Evolutionary conservation across 306 rosid genomes (phyloP), one percentile per base, ranked within the genome.

Genomic region (Pueraria montana): DNA sequence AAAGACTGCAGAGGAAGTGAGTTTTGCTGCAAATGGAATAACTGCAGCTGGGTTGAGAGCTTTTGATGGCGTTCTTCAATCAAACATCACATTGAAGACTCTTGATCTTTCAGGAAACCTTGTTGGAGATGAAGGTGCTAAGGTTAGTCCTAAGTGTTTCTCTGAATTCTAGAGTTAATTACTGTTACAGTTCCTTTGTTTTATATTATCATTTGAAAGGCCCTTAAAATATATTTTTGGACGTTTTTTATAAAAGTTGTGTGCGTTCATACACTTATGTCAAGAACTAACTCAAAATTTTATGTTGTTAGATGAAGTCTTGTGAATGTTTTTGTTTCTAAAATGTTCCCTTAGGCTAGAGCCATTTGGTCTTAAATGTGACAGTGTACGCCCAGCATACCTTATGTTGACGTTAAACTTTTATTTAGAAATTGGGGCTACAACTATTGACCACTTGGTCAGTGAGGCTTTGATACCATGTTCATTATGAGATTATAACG

Each of bases 31-130:
- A 73, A 96, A 96, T 79, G 99, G 99, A 86, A 92, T 96, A 87
- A 96, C 99, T 53, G 97, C 91, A 8, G 86, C 91, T 74, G 99
- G 99, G 70, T 67, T 96, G 78, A 96, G 83, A 85, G 98, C 99
- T 24, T 93, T 96, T 88, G 99, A 96, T 84, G 97, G 98, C 16
- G 91, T 94, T 90, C 99, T 96, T 81, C 99, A 92, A 87, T 83
- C 97, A 82, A 96, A 94, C 82, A 80, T 92, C 82, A 86, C 90
- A 78, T 91, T 96, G 80, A 94, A 90, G 86, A 89, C 83, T 76
- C 99, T 96, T 63, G 91, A 96, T 92, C 98, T 96, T 72, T 93
- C 99, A 59, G 99, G 99, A 76, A 96, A 96, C 53, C 94, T 93
- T 56, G 83, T 96, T 84, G 99, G 98, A 87, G 99, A 96, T 87